Evolutionary conservation across 495 filamentous ascomycete genomes (phyloP).

Genomic region (Podospora appendiculata): DNA sequence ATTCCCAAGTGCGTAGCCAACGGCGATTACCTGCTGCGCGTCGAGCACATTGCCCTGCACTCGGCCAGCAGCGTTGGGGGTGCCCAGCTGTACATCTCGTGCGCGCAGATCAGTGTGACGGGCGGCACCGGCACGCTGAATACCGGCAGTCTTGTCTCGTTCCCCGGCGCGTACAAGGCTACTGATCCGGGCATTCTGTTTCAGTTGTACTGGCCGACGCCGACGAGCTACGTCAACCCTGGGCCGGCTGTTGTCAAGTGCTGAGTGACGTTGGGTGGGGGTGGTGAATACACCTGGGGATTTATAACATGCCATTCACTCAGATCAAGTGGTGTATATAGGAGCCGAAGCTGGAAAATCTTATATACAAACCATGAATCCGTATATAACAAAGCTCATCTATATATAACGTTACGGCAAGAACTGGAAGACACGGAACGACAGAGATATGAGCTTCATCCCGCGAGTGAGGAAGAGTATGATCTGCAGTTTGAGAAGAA

Average conservation of each 20-base stretch:
- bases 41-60: constrained; percentile 51
- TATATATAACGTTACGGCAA: too few relatives aligned
- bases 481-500: too few relatives aligned
- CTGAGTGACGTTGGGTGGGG: constrained; percentile 1
- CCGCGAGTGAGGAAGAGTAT: too few relatives aligned
- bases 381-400: too few relatives aligned
- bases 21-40: constrained; percentile 53
- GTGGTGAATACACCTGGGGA: neutral
- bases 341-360: too few relatives aligned
- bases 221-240: constrained; percentile 28
- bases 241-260: constrained; percentile 23
- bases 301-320: too few relatives aligned
- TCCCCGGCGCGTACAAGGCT: constrained; percentile 37
- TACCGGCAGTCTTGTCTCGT: constrained; percentile 29
- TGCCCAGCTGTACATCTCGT: constrained; percentile 48
- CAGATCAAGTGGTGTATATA: too few relatives aligned
- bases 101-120: constrained; percentile 35
- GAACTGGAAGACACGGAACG: too few relatives aligned
- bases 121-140: constrained; percentile 30
- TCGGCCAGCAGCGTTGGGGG: constrained; percentile 33
- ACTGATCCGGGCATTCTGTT: constrained; percentile 39
- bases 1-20: constrained; percentile 40
- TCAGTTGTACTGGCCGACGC: constrained; percentile 35
- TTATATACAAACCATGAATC: too few relatives aligned
- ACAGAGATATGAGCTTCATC: too few relatives aligned